Evolutionary conservation across 164 flowering plant genomes (phyloP).

Genomic region (Annona squamosa): DNA sequence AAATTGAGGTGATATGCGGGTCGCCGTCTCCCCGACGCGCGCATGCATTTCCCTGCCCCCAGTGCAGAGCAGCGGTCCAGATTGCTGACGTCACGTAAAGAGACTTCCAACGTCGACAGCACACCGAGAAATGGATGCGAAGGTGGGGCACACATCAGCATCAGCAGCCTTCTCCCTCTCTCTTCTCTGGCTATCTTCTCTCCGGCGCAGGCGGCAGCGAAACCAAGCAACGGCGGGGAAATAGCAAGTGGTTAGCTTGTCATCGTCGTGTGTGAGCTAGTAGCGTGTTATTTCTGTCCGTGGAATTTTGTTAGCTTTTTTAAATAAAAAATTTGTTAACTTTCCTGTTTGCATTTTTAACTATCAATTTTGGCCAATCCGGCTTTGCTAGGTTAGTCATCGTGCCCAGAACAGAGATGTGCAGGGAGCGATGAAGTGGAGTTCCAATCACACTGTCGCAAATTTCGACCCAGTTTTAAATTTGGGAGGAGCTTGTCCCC

Average conservation of each 20-base stretch:
- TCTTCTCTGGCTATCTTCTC: neutral
- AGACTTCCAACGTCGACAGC: neutral
- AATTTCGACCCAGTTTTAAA: no score
- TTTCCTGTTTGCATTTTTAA: no score
- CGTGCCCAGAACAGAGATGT: no score
- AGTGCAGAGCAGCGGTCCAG: neutral
- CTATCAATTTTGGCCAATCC: no score
- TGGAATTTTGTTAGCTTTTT: neutral
- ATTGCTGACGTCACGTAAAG: neutral
- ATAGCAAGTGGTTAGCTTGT: neutral
- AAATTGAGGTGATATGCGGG: neutral
- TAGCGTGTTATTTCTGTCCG: neutral
- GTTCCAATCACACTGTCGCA: no score
- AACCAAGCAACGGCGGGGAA: neutral
- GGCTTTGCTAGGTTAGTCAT: no score
- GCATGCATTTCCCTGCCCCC: neutral
- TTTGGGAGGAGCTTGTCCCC: no score
- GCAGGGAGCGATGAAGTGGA: no score
- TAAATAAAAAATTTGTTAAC: no score
- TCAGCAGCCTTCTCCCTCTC: neutral
- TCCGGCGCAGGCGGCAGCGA: no score
- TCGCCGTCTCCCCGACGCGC: neutral
- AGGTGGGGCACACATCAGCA: neutral
- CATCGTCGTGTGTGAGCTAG: neutral
- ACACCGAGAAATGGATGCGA: neutral